Evolutionary conservation across 305 asterid genomes (phyloP).

Genomic region (Rubia peregrina): DNA sequence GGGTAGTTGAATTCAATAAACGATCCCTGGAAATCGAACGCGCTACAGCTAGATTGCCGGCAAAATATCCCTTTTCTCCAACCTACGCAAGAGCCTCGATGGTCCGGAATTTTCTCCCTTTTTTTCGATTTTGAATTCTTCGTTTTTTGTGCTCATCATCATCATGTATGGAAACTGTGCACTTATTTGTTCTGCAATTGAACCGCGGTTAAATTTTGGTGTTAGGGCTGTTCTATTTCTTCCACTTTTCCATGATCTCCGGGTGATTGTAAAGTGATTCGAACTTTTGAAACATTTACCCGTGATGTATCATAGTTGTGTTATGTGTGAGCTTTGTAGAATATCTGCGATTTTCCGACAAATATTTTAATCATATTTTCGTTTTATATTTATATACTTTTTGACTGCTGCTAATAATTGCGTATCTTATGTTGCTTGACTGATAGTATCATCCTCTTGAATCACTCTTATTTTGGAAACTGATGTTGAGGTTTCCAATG

Average conservation of each 20-base stretch:
- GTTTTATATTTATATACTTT: not conserved
- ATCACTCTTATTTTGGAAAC: not conserved
- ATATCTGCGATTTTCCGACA: not conserved
- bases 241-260: not conserved
- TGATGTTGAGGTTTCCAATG: not conserved
- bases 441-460: not conserved
- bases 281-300: not conserved
- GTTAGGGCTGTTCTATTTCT: conserved; percentile 1
- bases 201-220: not conserved
- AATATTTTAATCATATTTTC: not conserved
- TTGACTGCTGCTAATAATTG: not conserved
- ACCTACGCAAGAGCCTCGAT: not conserved
- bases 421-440: not conserved
- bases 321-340: not conserved
- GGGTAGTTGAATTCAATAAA: too few relatives aligned
- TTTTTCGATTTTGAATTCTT: not conserved
- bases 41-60: not conserved
- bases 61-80: not conserved
- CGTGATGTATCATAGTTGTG: not conserved
- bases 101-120: conserved; percentile 4
- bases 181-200: not conserved
- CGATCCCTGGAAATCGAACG: not conserved
- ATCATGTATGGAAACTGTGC: not conserved
- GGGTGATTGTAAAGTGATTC: not conserved
- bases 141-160: not conserved